A percentile compares a stretch with the other conserved stretches of the same genome.
phyloP scores from a whole-genome alignment of 345 rosid species.

The Firmiana major region DNA sequence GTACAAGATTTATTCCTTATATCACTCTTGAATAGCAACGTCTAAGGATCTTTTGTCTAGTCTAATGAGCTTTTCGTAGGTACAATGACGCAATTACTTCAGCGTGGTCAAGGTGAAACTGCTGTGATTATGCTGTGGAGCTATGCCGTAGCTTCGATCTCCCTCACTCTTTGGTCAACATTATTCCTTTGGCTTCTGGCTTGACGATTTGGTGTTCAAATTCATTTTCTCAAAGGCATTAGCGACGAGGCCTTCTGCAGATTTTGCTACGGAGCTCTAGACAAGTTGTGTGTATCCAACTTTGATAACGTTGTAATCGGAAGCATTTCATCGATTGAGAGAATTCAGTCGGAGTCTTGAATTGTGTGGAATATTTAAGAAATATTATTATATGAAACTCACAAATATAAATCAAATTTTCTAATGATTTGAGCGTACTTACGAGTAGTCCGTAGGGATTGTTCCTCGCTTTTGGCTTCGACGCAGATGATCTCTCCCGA shows the following conservation, averaged over 20 bases:
- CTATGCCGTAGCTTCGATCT: conserved; percentile 48
- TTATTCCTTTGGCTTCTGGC: conserved; percentile 68
- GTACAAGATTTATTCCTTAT: not conserved
- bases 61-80: conserved; percentile 25
- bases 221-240: not conserved
- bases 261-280: too few relatives aligned
- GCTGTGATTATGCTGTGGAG: conserved; percentile 64
- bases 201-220: conserved; percentile 4
- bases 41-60: not conserved
- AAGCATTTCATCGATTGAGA: too few relatives aligned
- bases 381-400: too few relatives aligned
- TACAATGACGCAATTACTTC: conserved; percentile 54
- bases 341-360: too few relatives aligned
- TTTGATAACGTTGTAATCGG: too few relatives aligned
- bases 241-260: not conserved
- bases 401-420: too few relatives aligned
- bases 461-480: too few relatives aligned
- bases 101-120: conserved; percentile 55
- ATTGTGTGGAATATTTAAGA: too few relatives aligned
- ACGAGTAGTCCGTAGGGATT: too few relatives aligned
- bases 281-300: too few relatives aligned
- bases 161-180: conserved; percentile 61
- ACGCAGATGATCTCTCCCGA: too few relatives aligned
- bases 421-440: too few relatives aligned
- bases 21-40: not conserved